Evolutionary conservation across 352 stramenopile species (phyloP), one percentile per base, ranked within the genome.

Genomic region (Globisporangium viniferum): DNA sequence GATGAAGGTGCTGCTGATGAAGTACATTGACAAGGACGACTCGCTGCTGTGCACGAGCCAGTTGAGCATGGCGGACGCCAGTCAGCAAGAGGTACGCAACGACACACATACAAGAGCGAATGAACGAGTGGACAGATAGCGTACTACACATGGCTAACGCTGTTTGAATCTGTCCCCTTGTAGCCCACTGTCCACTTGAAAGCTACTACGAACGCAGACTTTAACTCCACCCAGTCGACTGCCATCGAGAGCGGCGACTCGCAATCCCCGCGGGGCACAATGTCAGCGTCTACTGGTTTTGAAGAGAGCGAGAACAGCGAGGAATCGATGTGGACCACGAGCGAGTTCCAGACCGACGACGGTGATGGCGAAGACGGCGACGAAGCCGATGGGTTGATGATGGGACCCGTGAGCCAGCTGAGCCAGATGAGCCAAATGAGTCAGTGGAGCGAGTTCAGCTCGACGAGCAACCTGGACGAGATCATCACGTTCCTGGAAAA

Each of bases 21-120:
- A 90, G 59, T 94, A 95, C 76, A 92, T 95, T 55, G 83, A 95
- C 24, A 90, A 89, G 61, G 88, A 94, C 67, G 82, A 94, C 64
- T 91, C 85, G 64, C 72, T 95, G 33, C 61, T 93, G 58, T 85
- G 81, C 68, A 84, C 83, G 59, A 93, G 85, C 51, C 88, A 95
- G 71, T 66, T 95, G 62, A 93, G 82, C 63, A 75, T 82, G 58
- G 66, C 66, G 24, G 66, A 64, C 20, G 18, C 44, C 18, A 74
- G 65, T 15, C 58, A 74, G 33, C 57, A 72, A 79, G 74, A 76
- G 75, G 71, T 67, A 46, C 9, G 6, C 29, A 33, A 33, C 29
- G 29, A 33, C 8, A 18, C 2, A 24, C n/a, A 8, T 44, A 27
- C 7, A 27, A 15, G 2, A 12, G 41, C 41, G 15, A 48, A 48